Evolutionary conservation across 176 grass and related monocot genomes (phyloP), one percentile per base, ranked within the genome.

Genomic region (Ensete glaucum): DNA sequence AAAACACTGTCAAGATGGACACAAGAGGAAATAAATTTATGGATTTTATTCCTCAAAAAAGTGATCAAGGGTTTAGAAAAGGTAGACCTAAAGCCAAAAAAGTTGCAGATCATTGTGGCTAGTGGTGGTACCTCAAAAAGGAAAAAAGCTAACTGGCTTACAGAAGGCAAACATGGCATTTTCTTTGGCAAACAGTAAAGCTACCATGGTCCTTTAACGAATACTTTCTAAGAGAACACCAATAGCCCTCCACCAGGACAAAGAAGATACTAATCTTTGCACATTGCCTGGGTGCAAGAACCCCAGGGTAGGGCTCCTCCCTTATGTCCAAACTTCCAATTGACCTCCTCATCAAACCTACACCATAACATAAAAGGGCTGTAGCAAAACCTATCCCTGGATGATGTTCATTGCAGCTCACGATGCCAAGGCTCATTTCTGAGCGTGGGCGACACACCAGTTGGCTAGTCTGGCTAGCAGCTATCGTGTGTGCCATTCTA

Each of bases 191-290:
- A 70, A 49, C 50, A 43, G 25, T 50, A 70, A 25, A 67, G 14
- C 16, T 8, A 60, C 2, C 16, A n/a, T 60, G 1, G 20, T 21
- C 14, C 21, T n/a, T 6, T 11, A 19, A 24, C 51, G 16, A 14
- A 54, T 55, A 52, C 12, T 64, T 16, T 34, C 58, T 25, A 34
- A 17, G 27, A 64, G 11, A 50, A 60, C 15, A 54, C 69, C 54
- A 78, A 67, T 77, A 80, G 73, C 81, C 53, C 76, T 25, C 15
- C 19, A 20, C 59, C 76, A 85, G 78, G 84, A 87, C 79, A 92
- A 89, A 50, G 80, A 80, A 85, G 84, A 92, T 92, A 89, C 90
- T 75, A 90, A 94, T 43, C 34, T 43, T 43, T 43, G 34, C 34
- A 43, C 34, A 43, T 25, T 25, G 34, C 3, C 34, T 6, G 4